phyloP scores from a whole-genome alignment of 805 yeast genomes.

The Suhomyces prunicola region DNA sequence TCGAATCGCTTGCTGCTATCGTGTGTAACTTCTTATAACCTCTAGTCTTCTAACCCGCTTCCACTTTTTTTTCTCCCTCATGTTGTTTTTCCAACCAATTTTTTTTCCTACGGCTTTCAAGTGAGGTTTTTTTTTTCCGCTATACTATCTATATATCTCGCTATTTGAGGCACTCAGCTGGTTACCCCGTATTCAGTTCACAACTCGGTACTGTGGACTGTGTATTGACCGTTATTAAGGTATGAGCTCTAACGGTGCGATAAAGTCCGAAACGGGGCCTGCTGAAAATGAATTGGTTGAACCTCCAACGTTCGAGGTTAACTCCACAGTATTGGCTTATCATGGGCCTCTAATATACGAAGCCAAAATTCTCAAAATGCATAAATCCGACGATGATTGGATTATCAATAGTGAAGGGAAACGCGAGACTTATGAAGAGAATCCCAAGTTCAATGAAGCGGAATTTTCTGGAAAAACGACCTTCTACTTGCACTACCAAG shows the following conservation, averaged over 20 bases:
- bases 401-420: conserved; percentile 42
- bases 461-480: conserved; percentile 30
- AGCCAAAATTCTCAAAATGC: conserved; percentile 70
- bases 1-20: background rate
- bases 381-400: conserved; percentile 48
- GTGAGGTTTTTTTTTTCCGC: background rate
- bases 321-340: conserved; percentile 56
- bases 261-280: background rate
- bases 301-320: conserved; percentile 15
- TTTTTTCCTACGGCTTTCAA: background rate
- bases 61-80: background rate
- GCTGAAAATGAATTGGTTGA: background rate
- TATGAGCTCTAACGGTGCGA: background rate
- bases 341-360: conserved; percentile 91
- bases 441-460: conserved; percentile 23
- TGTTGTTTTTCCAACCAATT: background rate
- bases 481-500: conserved; percentile 83
- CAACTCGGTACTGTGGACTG: background rate
- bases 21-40: background rate
- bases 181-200: background rate
- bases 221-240: background rate
- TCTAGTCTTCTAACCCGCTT: background rate
- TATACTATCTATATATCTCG: background rate
- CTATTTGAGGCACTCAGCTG: background rate
- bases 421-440: conserved; percentile 30